Evolutionary conservation across 2,329 filamentous ascomycete genomes (phyloP), one percentile per base, ranked within the genome.

Genomic region (Fusarium brevicatenulatum): DNA sequence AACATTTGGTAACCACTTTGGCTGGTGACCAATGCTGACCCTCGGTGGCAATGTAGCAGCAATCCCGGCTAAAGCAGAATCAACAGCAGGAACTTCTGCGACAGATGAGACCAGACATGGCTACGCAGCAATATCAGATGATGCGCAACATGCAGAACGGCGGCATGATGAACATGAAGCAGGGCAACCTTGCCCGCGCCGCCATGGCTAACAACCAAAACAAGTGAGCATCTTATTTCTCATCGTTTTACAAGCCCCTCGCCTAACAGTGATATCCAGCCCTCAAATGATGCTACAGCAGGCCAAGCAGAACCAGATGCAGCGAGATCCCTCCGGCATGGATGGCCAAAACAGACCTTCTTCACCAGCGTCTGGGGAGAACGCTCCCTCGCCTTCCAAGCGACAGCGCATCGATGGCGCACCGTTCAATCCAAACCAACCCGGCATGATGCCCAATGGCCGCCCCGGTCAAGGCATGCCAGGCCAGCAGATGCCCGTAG

Each of bases 331-430:
- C 60, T 95, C 94, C 21, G 91, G 92, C 71, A 94, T 96, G 89
- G 94, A 97, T 77, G 92, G 92, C 82, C 93, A 92, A 68, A 91
- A 92, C 72, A 90, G 95, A 67, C 92, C 94, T 34, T 91, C 92
- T 65, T 97, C 95, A 39, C 95, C 95, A 12, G 91, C 91, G 56
- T 92, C 92, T 42, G 91, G 91, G 61, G 95, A 98, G 59, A 96
- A 96, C 78, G 95, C 94, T 32, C 94, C 95, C 9, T 98, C 95
- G 37, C 95, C 95, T 4, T 95, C 93, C 71, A 98, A 98, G 85
- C 90, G 95, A 78, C 93, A 91, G 65, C 93, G 95, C 64, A 89
- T 97, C 68, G 91, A 92, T 78, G 89, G 90, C 77, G 87, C 87
- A 39, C 87, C 88, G 15, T 94, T 94, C 83, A 93, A 93, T 80